A percentile compares a stretch with the other conserved stretches of the same genome.
These are phyloP conservation scores for Paxillus involutus DNA, from an alignment of 768 basidiomycete genomes.

Conservation along the genomic window DNA sequence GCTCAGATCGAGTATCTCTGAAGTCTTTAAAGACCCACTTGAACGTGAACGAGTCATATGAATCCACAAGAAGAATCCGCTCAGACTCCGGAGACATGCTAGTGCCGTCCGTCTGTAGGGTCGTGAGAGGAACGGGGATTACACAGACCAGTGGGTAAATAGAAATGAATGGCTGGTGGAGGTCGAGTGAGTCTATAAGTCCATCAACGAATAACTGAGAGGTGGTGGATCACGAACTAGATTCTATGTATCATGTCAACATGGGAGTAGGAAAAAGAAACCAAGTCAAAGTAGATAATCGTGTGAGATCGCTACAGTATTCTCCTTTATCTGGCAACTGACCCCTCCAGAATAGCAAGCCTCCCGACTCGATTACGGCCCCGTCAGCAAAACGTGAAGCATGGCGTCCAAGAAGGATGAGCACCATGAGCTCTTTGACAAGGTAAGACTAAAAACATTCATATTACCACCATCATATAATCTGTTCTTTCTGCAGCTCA, in stretches of 20 bases:
- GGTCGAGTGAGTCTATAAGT: not conserved
- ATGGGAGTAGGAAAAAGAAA: not conserved
- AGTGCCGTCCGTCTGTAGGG: constrained; percentile 1
- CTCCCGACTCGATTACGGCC: too few relatives aligned
- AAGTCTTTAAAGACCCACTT: constrained; percentile 53
- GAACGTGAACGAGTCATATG: constrained; percentile 87
- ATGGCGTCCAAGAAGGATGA: constrained; percentile 21
- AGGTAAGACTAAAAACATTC: constrained; percentile 27
- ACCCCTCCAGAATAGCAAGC: not conserved
- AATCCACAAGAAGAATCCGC: constrained; percentile 72
- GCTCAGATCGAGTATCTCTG: not conserved
- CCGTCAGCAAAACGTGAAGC: not conserved
- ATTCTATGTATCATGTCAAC: too few relatives aligned
- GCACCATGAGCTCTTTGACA: constrained; percentile 36
- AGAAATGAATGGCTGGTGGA: not conserved
- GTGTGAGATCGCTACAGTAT: too few relatives aligned
- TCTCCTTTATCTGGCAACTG: not conserved
- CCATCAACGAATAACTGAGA: not conserved
- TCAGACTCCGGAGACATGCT: constrained; percentile 34
- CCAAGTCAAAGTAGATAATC: not conserved
- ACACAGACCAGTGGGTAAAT: not conserved
- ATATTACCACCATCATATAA: not conserved
- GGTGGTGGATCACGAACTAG: not conserved
- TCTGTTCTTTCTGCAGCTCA: constrained; percentile 39
- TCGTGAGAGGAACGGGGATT: not conserved